Evolutionary conservation across 78 protist genomes (phyloP), one percentile per base, ranked within the genome.

Genomic region (Fonticula alba): DNA sequence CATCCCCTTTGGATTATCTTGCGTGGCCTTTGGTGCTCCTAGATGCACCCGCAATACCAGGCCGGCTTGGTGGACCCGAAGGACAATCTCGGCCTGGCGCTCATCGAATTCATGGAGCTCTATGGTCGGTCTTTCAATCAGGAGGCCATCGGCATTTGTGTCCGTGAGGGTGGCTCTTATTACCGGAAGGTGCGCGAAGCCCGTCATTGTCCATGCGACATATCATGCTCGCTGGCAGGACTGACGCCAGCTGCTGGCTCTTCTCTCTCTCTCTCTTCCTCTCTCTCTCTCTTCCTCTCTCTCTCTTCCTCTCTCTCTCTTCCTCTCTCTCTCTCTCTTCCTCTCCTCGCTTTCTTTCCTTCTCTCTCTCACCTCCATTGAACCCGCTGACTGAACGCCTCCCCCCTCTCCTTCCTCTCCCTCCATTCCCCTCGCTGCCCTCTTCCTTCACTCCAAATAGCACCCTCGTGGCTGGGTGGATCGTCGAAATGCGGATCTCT

Each of bases 91-190:
- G 83, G 83, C 68, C 37, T 46, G 6, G 24, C 47, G 11, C 55
- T 78, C 33, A 6, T 78, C 22, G 71, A 68, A 56, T 79, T 79
- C 22, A 29, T 73, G 14, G 70, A 74, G 66, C 59, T 69, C 11
- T 79, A 71, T 38, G 78, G 80, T 35, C 0, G 32, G 17, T 26
- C 24, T 3, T 70, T 68, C 60, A 68, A 73, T 69, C 64, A 60
- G 62, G 1, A 24, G 5, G 7, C 15, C n/a, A 33, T 69, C 0
- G 74, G 71, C 64, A 51, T 75, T 6, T 31, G 46, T 6, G 50
- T 75, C 33, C 20, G 49, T 27, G 60, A 47, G 10, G 54, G 27
- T 5, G 74, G 82, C 32, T 3, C 22, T 11, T 68, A 46, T 55
- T 69, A 7, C n/a, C 51, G 20, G 10, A 7, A 46, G 3, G 51